phyloP scores from a whole-genome alignment of 176 grass and related monocot species.

The Stipa capillata region DNA sequence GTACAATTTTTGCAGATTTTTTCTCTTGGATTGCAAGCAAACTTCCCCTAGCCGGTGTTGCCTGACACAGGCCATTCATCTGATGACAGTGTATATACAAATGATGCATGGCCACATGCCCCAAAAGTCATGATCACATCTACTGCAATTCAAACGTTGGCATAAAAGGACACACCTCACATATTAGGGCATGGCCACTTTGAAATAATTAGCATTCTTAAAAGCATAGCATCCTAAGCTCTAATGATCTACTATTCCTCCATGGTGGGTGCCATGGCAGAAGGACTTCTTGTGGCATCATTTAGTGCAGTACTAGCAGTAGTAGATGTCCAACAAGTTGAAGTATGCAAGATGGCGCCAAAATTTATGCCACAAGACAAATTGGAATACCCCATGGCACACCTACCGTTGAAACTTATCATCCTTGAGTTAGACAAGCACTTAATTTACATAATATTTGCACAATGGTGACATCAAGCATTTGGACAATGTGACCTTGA shows the following conservation, averaged over 20 bases:
- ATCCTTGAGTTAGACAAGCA: background rate
- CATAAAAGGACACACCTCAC: constrained; percentile 5
- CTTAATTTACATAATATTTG: constrained; percentile 11
- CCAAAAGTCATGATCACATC: constrained; percentile 30
- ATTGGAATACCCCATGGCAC: constrained; percentile 19
- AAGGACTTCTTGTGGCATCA: no score
- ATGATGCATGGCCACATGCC: no score
- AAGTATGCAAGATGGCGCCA: constrained; percentile 20
- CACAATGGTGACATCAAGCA: constrained; percentile 43
- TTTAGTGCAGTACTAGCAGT: no score
- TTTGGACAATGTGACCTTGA: constrained; percentile 13
- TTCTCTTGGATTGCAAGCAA: constrained; percentile 39
- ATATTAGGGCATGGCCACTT: constrained; percentile 11
- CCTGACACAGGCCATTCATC: background rate
- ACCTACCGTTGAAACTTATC: constrained; percentile 13
- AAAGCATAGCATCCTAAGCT: constrained; percentile 24
- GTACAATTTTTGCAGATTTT: constrained; percentile 10
- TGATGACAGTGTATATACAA: background rate
- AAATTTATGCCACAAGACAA: background rate
- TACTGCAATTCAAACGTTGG: constrained; percentile 9
- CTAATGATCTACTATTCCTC: background rate
- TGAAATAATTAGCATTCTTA: constrained; percentile 32
- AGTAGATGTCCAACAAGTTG: background rate
- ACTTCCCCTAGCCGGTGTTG: background rate
- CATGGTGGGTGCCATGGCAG: background rate